Conservation (phyloP, 371 early-diverging fungal species). For the Mortierella sp. region DNA sequence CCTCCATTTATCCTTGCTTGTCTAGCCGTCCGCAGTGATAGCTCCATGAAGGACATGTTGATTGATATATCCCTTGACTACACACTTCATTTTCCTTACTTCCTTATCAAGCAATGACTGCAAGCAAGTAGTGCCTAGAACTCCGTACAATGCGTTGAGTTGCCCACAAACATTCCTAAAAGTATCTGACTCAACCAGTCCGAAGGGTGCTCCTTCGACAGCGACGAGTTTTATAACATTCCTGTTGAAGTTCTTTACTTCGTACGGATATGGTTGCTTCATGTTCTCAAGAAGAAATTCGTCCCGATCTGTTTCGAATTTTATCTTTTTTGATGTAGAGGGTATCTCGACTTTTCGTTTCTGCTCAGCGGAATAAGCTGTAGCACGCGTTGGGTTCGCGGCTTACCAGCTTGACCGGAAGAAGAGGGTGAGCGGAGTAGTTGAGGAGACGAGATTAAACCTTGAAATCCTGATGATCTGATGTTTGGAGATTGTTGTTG, state of each 20-base stretch:
- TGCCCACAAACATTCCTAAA: background rate
- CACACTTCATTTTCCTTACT: background rate
- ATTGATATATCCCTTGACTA: background rate
- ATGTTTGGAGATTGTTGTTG: too few relatives aligned
- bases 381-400: slow-evolving; percentile 14
- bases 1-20: background rate
- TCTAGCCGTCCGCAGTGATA: background rate
- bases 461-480: too few relatives aligned
- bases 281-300: background rate
- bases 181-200: background rate
- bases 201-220: slow-evolving; percentile 5
- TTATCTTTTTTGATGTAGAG: background rate
- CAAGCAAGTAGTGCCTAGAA: slow-evolving; percentile 4
- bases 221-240: background rate
- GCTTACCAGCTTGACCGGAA: background rate
- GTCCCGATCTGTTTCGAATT: slow-evolving; percentile 2
- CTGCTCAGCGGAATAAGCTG: background rate
- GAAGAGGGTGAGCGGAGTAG: too few relatives aligned
- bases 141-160: slow-evolving; percentile 4
- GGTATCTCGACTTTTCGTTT: background rate
- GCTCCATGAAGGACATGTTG: background rate
- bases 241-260: background rate
- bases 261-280: slow-evolving; percentile 5
- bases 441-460: too few relatives aligned
- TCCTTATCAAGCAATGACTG: slow-evolving; percentile 1